Evolutionary conservation across 257 asterid genomes (phyloP).

Genomic region (Solanum pimpinellifolium): DNA sequence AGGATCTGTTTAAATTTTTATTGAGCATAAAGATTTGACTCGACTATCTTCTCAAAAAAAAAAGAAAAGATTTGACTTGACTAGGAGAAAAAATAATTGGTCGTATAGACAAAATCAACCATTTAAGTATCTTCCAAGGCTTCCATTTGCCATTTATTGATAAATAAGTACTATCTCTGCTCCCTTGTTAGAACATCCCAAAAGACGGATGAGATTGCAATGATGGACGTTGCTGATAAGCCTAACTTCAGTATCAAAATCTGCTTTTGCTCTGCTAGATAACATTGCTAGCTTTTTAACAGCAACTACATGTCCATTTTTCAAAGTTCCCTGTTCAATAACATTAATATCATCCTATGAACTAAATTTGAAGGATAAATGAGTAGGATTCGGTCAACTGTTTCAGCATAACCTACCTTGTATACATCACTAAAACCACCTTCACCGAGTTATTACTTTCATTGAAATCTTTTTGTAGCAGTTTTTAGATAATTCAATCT

Average conservation of each 20-base stretch:
- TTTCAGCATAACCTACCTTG: conserved; percentile 24
- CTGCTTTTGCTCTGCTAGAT: conserved; percentile 46
- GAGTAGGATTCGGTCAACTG: background rate
- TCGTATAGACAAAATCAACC: conserved; percentile 20
- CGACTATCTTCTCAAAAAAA: background rate
- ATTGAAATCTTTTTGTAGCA: conserved; percentile 51
- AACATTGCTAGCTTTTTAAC: conserved; percentile 51
- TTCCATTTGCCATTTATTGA: conserved; percentile 71
- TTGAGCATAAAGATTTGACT: background rate
- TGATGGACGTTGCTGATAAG: conserved; percentile 84
- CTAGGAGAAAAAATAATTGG: background rate
- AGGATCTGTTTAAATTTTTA: background rate
- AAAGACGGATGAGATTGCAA: conserved; percentile 66
- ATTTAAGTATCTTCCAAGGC: conserved; percentile 54
- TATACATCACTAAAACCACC: conserved; percentile 77
- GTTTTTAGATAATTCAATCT: conserved; percentile 42
- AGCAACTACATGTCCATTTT: conserved; percentile 58
- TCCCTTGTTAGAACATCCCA: conserved; percentile 66
- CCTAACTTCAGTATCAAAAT: conserved; percentile 69
- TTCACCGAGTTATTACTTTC: conserved; percentile 63
- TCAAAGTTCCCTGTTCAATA: conserved; percentile 47
- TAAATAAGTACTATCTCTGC: conserved; percentile 54
- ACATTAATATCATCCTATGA: background rate
- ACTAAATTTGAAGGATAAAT: background rate
- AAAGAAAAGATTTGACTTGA: background rate